Percentiles rank a stretch among this genome's conserved stretches.
phyloP scores from a whole-genome alignment of 805 yeast genomes.

The Sugiyamaella marilandica region DNA sequence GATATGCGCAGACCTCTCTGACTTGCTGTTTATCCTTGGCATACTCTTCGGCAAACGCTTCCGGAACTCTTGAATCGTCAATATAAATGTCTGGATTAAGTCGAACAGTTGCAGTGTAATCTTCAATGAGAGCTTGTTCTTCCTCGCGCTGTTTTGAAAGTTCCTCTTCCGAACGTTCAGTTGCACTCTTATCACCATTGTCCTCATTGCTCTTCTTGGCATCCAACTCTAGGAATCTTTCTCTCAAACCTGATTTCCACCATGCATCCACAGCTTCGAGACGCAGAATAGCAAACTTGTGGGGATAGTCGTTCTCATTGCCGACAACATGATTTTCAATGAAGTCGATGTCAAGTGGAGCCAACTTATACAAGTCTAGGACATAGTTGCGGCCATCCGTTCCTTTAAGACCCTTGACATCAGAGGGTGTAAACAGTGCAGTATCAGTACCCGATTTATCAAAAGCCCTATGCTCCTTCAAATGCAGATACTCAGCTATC shows the following conservation, averaged over 20 bases:
- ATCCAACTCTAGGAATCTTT: slow-evolving; percentile 30
- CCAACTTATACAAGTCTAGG: slow-evolving; percentile 75
- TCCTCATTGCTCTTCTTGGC: slow-evolving; percentile 22
- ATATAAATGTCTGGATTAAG: slow-evolving; percentile 76
- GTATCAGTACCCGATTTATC: slow-evolving; percentile 40
- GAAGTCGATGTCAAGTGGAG: slow-evolving; percentile 81
- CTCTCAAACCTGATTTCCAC: slow-evolving; percentile 69
- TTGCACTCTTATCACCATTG: slow-evolving; percentile 22
- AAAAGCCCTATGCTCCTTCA: slow-evolving; percentile 62
- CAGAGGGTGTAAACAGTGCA: slow-evolving; percentile 63
- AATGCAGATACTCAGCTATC: slow-evolving; percentile 71
- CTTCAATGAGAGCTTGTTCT: background rate
- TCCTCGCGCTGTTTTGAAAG: slow-evolving; percentile 24
- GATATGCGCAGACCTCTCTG: slow-evolving; percentile 61
- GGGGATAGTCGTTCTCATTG: slow-evolving; percentile 61
- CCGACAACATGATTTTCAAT: slow-evolving; percentile 50
- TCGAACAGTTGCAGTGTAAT: slow-evolving; percentile 22
- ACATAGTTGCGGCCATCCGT: slow-evolving; percentile 80
- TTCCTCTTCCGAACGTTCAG: slow-evolving; percentile 15
- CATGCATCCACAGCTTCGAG: slow-evolving; percentile 87
- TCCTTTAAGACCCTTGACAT: slow-evolving; percentile 81
- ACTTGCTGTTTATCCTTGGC: slow-evolving; percentile 59
- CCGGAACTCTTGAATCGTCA: slow-evolving; percentile 35
- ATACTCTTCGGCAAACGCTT: slow-evolving; percentile 34
- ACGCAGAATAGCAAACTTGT: slow-evolving; percentile 70